phyloP scores from a whole-genome alignment of 1,139 yeast species.

The Arxiozyma slooffiae region DNA sequence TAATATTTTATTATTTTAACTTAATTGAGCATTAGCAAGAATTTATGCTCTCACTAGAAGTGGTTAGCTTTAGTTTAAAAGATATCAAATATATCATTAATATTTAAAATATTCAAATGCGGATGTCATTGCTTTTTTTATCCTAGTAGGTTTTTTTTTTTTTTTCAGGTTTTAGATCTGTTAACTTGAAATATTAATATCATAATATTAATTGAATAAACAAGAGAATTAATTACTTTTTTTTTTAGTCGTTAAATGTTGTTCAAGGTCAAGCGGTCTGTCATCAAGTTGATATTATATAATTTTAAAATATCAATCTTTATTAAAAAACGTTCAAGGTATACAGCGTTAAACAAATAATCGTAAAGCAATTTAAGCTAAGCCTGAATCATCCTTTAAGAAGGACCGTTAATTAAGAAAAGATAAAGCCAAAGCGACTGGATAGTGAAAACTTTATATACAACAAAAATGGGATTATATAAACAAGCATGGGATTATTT shows the following conservation, averaged over 20 bases:
- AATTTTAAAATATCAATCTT: conserved; percentile 13
- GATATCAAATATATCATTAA: conserved; percentile 47
- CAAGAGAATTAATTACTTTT: conserved; percentile 40
- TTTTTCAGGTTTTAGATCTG: conserved; percentile 40
- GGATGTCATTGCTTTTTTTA: conserved; percentile 43
- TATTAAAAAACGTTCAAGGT: conserved; percentile 7
- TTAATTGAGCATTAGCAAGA: conserved; percentile 24
- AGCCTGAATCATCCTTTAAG: not conserved
- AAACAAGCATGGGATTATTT: conserved; percentile 26
- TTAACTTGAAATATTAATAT: conserved; percentile 49
- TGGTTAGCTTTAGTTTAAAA: conserved; percentile 31
- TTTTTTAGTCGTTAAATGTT: conserved; percentile 34
- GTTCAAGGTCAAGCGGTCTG: conserved; percentile 20
- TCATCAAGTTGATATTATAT: conserved; percentile 19
- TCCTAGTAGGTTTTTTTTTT: conserved; percentile 42
- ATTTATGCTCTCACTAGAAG: conserved; percentile 15
- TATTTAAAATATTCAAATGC: conserved; percentile 56
- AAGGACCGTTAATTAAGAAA: not conserved
- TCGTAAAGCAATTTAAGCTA: not conserved
- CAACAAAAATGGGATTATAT: conserved; percentile 15
- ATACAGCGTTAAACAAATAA: not conserved
- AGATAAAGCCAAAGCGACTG: conserved; percentile 7
- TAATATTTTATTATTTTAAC: conserved; percentile 55
- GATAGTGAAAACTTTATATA: conserved; percentile 21
- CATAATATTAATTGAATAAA: conserved; percentile 53